Conservation (phyloP, 1,139 yeast genomes). For the Nakaseomyces bracarensis region DNA sequence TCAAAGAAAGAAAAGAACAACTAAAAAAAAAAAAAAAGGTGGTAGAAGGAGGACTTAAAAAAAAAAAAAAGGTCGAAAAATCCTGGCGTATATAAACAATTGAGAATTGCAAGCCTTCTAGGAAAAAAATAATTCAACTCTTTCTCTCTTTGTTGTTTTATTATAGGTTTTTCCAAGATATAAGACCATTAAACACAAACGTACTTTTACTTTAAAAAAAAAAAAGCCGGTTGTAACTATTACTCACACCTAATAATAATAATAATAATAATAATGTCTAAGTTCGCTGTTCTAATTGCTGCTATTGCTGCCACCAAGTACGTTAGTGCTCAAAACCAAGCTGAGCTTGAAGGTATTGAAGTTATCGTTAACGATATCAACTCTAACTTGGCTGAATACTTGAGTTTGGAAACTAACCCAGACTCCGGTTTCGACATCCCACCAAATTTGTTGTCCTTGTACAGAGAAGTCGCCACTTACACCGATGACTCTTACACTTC, state of each 20-base stretch:
- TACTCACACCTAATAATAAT: neutral
- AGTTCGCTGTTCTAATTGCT: conserved; percentile 9
- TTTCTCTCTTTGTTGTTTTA: neutral
- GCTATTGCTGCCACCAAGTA: conserved; percentile 12
- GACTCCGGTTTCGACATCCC: conserved; percentile 23
- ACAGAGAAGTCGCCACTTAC: conserved; percentile 33
- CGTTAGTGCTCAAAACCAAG: conserved; percentile 10
- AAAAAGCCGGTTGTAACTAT: neutral
- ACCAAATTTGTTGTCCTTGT: conserved; percentile 30
- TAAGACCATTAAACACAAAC: neutral
- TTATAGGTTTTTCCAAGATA: neutral
- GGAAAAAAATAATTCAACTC: neutral
- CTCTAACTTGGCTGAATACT: conserved; percentile 15
- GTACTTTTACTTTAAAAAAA: neutral
- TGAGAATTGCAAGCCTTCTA: neutral
- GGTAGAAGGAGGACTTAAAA: neutral
- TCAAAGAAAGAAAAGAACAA: too few relatives aligned
- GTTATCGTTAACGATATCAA: conserved; percentile 17
- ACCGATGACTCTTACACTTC: conserved; percentile 39
- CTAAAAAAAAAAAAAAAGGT: neutral
- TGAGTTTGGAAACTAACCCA: conserved; percentile 11
- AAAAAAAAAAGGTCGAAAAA: neutral
- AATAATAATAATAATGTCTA: conserved; percentile 8
- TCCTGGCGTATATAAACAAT: neutral
- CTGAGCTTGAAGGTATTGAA: conserved; percentile 14